Percentiles rank a stretch among this genome's conserved stretches.
Evolutionary conservation across 768 basidiomycete species (phyloP).

Genomic region (Mycena vitilis): DNA sequence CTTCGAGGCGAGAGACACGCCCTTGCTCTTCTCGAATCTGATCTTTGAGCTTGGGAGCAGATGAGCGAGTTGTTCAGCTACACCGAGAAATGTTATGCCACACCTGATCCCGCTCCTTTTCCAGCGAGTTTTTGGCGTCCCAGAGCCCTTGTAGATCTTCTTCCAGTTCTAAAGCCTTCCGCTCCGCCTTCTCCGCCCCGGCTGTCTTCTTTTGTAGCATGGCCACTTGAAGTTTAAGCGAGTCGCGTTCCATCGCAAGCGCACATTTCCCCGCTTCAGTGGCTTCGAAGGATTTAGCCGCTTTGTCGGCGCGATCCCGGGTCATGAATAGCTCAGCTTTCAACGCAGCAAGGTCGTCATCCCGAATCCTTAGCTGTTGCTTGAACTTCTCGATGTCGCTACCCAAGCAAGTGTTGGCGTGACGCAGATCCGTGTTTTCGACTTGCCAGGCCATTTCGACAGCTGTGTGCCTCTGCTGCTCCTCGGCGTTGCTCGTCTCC

Average conservation of each 20-base stretch:
- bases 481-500: conserved; percentile 54
- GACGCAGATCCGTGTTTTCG: conserved; percentile 60
- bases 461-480: conserved; percentile 54
- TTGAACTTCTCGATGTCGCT: conserved; percentile 56
- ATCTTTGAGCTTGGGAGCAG: conserved; percentile 57
- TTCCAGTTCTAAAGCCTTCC: conserved; percentile 66
- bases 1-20: conserved; percentile 66
- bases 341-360: conserved; percentile 59
- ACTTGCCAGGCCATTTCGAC: conserved; percentile 61
- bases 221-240: conserved; percentile 51
- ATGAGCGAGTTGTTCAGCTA: not conserved
- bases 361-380: conserved; percentile 52
- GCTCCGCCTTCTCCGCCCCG: conserved; percentile 64
- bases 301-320: conserved; percentile 70
- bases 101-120: conserved; percentile 68
- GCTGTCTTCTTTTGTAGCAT: conserved; percentile 56
- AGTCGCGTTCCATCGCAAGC: conserved; percentile 55
- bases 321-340: conserved; percentile 75
- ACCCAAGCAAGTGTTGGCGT: conserved; percentile 55
- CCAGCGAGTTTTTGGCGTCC: conserved; percentile 62
- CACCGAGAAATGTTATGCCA: not conserved
- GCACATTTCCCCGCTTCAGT: conserved; percentile 52
- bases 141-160: conserved; percentile 64
- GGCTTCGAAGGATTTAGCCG: conserved; percentile 56
- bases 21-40: conserved; percentile 64